phyloP scores from a whole-genome alignment of 768 basidiomycete species.

The Mycena chlorophos region DNA sequence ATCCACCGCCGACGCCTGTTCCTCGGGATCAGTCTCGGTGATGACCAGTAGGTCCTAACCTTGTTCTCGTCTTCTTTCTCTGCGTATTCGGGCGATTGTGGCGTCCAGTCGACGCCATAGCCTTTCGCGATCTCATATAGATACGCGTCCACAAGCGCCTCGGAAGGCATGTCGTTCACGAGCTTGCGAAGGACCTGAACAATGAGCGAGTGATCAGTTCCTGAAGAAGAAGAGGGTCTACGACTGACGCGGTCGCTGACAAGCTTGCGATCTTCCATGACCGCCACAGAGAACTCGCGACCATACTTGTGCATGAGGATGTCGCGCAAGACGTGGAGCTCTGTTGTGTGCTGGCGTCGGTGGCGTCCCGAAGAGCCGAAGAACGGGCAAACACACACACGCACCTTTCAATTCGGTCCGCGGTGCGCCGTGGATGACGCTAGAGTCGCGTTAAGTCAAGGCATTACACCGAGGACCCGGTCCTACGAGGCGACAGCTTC shows the following conservation, averaged over 20 bases:
- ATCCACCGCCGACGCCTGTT: constrained; percentile 20
- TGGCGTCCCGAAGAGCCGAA: background rate
- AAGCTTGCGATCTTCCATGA: constrained; percentile 82
- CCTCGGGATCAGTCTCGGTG: background rate
- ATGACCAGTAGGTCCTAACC: constrained; percentile 35
- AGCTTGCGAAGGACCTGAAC: constrained; percentile 76
- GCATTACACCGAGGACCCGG: background rate
- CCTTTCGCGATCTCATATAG: constrained; percentile 86
- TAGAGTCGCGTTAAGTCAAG: constrained; percentile 25
- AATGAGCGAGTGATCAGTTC: constrained; percentile 3
- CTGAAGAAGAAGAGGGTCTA: background rate
- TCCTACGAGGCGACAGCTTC: constrained; percentile 72
- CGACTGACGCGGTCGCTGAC: constrained; percentile 79
- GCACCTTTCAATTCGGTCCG: constrained; percentile 87
- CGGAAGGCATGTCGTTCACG: constrained; percentile 63
- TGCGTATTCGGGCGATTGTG: constrained; percentile 33
- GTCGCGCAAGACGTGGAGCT: constrained; percentile 88
- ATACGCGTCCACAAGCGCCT: constrained; percentile 83
- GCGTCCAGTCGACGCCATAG: constrained; percentile 72
- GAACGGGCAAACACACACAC: background rate
- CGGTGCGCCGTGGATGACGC: constrained; percentile 88
- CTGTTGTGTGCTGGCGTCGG: constrained; percentile 39
- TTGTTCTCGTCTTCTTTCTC: constrained; percentile 33
- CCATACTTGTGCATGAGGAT: constrained; percentile 96
- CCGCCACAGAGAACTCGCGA: constrained; percentile 81